Conservation (phyloP, 352 stramenopile species). For the Phytophthora palmivora region DNA sequence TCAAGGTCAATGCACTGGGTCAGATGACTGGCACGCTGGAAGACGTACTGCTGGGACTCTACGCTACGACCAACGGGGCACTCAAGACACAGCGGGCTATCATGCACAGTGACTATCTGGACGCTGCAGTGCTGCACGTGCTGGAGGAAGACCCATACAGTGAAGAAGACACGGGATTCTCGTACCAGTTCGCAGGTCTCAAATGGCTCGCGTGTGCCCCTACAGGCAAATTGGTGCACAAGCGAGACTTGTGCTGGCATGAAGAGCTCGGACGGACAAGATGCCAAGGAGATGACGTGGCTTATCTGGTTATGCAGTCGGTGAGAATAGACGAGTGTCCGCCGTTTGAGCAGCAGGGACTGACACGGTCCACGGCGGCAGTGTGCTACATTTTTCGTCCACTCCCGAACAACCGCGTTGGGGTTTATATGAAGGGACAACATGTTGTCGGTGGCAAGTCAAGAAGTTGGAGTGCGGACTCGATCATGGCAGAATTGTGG, state of each 20-base stretch:
- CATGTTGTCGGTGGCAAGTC: constrained; percentile 63
- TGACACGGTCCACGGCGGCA: constrained; percentile 55
- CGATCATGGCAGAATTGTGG: constrained; percentile 67
- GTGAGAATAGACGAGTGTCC: constrained; percentile 61
- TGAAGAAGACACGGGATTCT: constrained; percentile 60
- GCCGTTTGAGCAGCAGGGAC: constrained; percentile 59
- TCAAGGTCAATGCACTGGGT: constrained; percentile 62
- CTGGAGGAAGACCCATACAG: constrained; percentile 58
- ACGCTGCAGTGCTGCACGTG: constrained; percentile 64
- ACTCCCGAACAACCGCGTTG: constrained; percentile 53
- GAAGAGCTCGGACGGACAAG: constrained; percentile 63
- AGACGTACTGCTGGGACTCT: constrained; percentile 69
- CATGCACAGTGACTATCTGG: constrained; percentile 65
- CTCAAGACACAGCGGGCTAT: constrained; percentile 74
- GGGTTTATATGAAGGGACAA: constrained; percentile 71
- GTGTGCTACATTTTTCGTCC: constrained; percentile 76
- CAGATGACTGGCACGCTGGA: constrained; percentile 58
- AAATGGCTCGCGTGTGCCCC: constrained; percentile 66
- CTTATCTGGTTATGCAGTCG: constrained; percentile 70
- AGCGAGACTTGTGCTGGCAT: constrained; percentile 72
- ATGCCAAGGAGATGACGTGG: constrained; percentile 60
- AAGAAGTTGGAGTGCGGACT: constrained; percentile 61
- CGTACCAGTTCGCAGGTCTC: constrained; percentile 61
- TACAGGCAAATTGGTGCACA: constrained; percentile 63
- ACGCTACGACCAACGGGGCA: constrained; percentile 47